Conservation (phyloP, 805 yeast genomes). For the Kazachstania taianensis region DNA sequence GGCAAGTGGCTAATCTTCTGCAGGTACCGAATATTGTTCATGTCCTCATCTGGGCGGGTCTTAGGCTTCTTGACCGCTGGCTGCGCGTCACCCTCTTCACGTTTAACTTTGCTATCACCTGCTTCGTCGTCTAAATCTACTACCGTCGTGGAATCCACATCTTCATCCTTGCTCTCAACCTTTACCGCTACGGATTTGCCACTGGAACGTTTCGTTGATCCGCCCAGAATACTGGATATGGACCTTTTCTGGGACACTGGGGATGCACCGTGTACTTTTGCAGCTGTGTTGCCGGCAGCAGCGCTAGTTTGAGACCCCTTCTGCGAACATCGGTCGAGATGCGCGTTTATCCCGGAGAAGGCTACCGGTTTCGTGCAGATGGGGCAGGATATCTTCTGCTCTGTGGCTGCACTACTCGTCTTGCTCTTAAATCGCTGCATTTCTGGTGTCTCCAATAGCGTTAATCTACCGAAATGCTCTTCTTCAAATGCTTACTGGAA, state of each 20-base stretch:
- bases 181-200: background rate
- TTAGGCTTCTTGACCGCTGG: slow-evolving; percentile 1
- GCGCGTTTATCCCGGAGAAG: slow-evolving; percentile 21
- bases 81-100: background rate
- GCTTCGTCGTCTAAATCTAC: slow-evolving; percentile 6
- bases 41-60: slow-evolving; percentile 1
- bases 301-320: too few species aligned
- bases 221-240: background rate
- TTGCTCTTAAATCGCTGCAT: slow-evolving; percentile 1
- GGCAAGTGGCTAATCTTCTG: slow-evolving; percentile 33
- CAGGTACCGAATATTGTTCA: slow-evolving; percentile 17
- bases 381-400: slow-evolving; percentile 26
- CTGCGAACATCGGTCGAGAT: slow-evolving; percentile 23
- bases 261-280: too few species aligned
- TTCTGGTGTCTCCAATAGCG: too few species aligned
- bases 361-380: slow-evolving; percentile 21
- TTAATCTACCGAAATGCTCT: too few species aligned
- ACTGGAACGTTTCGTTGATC: slow-evolving; percentile 1
- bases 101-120: background rate
- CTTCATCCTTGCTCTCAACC: background rate
- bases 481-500: too few species aligned
- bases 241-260: slow-evolving; percentile 1
- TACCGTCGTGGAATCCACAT: too few species aligned
- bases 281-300: background rate
- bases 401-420: background rate